Evolutionary conservation across 345 rosid genomes (phyloP).

Genomic region (Murraya koenigii): DNA sequence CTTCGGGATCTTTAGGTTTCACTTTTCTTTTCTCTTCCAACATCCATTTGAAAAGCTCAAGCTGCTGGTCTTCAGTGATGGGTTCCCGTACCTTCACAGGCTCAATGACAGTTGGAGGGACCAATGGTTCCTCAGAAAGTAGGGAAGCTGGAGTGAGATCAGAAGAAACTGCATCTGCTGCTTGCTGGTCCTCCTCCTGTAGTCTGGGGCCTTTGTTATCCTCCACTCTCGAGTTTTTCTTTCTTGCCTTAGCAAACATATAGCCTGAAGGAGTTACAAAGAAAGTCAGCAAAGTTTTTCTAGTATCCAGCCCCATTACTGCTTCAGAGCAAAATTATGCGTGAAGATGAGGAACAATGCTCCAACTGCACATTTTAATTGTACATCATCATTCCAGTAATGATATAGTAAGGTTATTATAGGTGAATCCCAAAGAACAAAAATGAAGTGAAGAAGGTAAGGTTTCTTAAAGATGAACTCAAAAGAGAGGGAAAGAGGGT

Average conservation of each 20-base stretch:
- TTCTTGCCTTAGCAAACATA: slow-evolving; percentile 52
- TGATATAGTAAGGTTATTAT: not conserved
- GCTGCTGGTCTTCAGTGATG: slow-evolving; percentile 65
- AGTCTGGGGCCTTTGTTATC: slow-evolving; percentile 26
- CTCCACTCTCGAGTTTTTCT: slow-evolving; percentile 28
- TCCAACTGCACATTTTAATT: not conserved
- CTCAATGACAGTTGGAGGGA: slow-evolving; percentile 25
- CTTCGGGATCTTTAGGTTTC: slow-evolving; percentile 46
- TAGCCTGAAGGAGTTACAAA: slow-evolving; percentile 47
- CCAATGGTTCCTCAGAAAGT: slow-evolving; percentile 19
- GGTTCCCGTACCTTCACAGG: slow-evolving; percentile 43
- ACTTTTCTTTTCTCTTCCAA: slow-evolving; percentile 72
- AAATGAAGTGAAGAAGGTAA: not conserved
- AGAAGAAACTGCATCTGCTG: slow-evolving; percentile 24
- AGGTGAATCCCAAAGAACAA: not conserved
- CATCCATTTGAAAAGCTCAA: slow-evolving; percentile 69
- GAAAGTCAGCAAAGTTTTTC: not conserved
- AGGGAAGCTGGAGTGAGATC: slow-evolving; percentile 16
- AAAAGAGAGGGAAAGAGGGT: not conserved
- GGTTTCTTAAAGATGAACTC: not conserved
- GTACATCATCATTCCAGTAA: not conserved
- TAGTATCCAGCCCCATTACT: not conserved
- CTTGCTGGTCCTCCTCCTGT: slow-evolving; percentile 27
- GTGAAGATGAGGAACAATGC: not conserved
- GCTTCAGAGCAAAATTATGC: not conserved